Evolutionary conservation across 495 filamentous ascomycete species (phyloP).

Genomic region (Podospora fimiseda): DNA sequence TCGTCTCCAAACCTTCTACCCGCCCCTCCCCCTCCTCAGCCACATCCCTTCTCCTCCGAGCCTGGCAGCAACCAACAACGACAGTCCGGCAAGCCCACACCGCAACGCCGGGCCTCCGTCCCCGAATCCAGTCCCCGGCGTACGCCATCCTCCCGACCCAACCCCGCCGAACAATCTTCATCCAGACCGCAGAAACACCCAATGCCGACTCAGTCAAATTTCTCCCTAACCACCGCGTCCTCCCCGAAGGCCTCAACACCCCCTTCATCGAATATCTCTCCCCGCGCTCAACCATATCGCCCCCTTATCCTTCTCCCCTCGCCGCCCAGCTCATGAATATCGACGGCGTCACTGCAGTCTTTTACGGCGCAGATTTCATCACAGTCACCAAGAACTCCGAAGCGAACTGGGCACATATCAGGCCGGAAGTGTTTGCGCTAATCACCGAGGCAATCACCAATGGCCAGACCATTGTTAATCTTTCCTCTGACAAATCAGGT

Average conservation of each 20-base stretch:
- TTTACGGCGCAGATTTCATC: slow-evolving; percentile 93
- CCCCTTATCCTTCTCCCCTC: slow-evolving; percentile 88
- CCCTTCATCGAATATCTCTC: slow-evolving; percentile 25
- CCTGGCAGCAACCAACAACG: slow-evolving; percentile 16
- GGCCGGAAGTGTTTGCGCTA: slow-evolving; percentile 88
- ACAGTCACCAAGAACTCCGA: slow-evolving; percentile 87
- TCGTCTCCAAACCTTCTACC: slow-evolving; percentile 14
- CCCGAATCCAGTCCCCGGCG: slow-evolving; percentile 10
- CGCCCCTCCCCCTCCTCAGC: slow-evolving; percentile 8
- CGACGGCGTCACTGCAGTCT: slow-evolving; percentile 88
- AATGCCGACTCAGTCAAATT: slow-evolving; percentile 94
- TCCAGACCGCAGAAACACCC: slow-evolving; percentile 90
- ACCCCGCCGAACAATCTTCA: slow-evolving; percentile 73
- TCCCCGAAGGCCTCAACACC: slow-evolving; percentile 61
- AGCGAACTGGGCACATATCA: slow-evolving; percentile 87
- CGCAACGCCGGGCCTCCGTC: slow-evolving; percentile 12
- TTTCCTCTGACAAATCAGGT: slow-evolving; percentile 49
- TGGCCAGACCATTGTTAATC: slow-evolving; percentile 74
- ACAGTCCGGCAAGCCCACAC: background rate
- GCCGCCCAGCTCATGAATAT: slow-evolving; percentile 83
- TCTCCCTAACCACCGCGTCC: slow-evolving; percentile 73
- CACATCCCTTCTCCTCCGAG: slow-evolving; percentile 16
- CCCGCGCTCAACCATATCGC: slow-evolving; percentile 78
- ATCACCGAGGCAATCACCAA: slow-evolving; percentile 86
- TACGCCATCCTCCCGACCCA: slow-evolving; percentile 2